Percentiles rank a stretch among this genome's conserved stretches.
Evolutionary conservation across 2,329 filamentous ascomycete species (phyloP).

Genomic region (Talaromyces verruculosus): DNA sequence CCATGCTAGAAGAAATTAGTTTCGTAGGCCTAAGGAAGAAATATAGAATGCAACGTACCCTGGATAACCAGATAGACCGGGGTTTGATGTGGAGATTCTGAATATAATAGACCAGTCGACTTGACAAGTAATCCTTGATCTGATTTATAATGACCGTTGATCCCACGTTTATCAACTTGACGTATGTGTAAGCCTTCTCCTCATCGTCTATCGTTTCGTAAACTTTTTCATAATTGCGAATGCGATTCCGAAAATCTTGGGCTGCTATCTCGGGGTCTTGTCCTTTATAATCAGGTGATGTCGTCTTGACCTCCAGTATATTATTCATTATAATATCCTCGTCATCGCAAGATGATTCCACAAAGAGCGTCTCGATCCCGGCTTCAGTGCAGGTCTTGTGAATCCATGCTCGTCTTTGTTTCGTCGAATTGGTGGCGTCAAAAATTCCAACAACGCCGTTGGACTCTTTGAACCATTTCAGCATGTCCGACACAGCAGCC

Average conservation of each 20-base stretch:
- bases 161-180: slow-evolving; percentile 96
- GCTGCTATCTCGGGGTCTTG: slow-evolving; percentile 92
- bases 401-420: slow-evolving; percentile 86
- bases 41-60: slow-evolving; percentile 56
- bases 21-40: too few relatives aligned
- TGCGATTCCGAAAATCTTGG: slow-evolving; percentile 87
- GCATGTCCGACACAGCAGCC: slow-evolving; percentile 89
- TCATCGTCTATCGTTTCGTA: slow-evolving; percentile 92
- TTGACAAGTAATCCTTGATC: slow-evolving; percentile 95
- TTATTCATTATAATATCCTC: slow-evolving; percentile 97
- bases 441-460: slow-evolving; percentile 87
- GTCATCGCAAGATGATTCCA: slow-evolving; percentile 95
- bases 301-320: slow-evolving; percentile 95
- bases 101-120: slow-evolving; percentile 93
- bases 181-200: slow-evolving; percentile 84
- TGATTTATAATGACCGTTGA: slow-evolving; percentile 97
- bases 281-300: slow-evolving; percentile 88
- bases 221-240: slow-evolving; percentile 94
- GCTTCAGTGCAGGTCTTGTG: slow-evolving; percentile 72
- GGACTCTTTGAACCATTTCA: slow-evolving; percentile 78
- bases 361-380: slow-evolving; percentile 86
- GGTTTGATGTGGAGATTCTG: slow-evolving; percentile 99
- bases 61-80: slow-evolving; percentile 91
- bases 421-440: slow-evolving; percentile 96
- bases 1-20: slow-evolving; percentile 64